Percentiles rank a stretch among this genome's conserved stretches.
These are phyloP conservation scores for Lonicera japonica DNA, from an alignment of 129 eudicot genomes.

Conservation along the genomic window DNA sequence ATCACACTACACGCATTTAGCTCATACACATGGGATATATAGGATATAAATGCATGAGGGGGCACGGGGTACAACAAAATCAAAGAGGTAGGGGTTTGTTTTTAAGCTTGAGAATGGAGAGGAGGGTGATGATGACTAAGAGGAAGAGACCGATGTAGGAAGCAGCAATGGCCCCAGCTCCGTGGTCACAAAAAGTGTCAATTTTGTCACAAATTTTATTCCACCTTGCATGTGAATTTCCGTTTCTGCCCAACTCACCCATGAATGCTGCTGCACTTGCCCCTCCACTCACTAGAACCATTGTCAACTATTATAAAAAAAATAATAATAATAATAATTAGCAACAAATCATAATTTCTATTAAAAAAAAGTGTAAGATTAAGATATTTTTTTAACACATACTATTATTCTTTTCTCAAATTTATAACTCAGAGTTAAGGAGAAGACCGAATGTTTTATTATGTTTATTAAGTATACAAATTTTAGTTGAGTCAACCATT, in stretches of 20 bases:
- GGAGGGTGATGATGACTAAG: conserved; percentile 26
- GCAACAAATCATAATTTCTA: no score
- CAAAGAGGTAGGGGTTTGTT: conserved; percentile 24
- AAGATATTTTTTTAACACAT: background rate
- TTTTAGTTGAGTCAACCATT: no score
- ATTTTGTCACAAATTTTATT: conserved; percentile 75
- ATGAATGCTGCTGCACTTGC: conserved; percentile 79
- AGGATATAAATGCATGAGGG: conserved; percentile 2
- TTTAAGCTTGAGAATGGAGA: conserved; percentile 35
- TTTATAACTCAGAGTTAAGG: background rate
- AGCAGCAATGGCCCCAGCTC: conserved; percentile 55
- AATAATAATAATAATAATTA: background rate
- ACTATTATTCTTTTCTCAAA: no score
- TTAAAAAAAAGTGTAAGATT: no score
- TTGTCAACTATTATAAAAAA: conserved; percentile 33
- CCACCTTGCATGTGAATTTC: conserved; percentile 92
- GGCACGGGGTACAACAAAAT: conserved; percentile 4
- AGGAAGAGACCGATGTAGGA: conserved; percentile 53
- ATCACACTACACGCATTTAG: background rate
- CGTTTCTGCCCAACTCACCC: conserved; percentile 72
- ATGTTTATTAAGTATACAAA: no score
- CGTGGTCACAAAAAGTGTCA: conserved; percentile 54
- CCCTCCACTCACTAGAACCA: conserved; percentile 55
- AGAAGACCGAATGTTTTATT: no score
- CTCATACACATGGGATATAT: background rate